Conservation (phyloP, 306 rosid genomes). For the Sphenostylis stenocarpa region DNA sequence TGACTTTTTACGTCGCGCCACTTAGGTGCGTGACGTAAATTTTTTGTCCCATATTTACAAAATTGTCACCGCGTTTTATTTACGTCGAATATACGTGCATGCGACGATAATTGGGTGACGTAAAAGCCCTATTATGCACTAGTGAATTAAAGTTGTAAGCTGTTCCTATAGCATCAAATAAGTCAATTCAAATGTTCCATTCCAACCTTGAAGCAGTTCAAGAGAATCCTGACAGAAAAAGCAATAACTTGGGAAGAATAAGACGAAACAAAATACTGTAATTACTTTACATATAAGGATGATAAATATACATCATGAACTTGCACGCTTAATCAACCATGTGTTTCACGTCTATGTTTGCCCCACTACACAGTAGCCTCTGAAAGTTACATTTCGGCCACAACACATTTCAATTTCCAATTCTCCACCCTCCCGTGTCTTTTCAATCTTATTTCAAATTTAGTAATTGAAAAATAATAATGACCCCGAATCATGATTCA, state of each 20-base stretch:
- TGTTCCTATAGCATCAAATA: too few relatives aligned
- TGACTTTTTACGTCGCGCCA: too few relatives aligned
- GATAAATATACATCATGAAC: not conserved
- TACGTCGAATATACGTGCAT: too few relatives aligned
- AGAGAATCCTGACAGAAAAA: not conserved
- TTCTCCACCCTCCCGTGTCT: not conserved
- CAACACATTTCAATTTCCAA: not conserved
- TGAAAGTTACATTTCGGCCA: not conserved
- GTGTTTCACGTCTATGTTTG: not conserved
- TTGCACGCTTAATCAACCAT: not conserved
- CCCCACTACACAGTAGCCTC: too few relatives aligned
- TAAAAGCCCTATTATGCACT: too few relatives aligned
- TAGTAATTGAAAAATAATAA: not conserved
- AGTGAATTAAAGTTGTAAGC: too few relatives aligned
- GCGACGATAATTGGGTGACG: too few relatives aligned
- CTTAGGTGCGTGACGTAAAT: too few relatives aligned
- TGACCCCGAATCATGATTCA: not conserved
- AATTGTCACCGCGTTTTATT: too few relatives aligned
- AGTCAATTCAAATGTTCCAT: too few relatives aligned
- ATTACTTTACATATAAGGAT: not conserved
- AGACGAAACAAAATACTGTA: not conserved
- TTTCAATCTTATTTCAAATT: not conserved
- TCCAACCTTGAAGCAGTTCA: not conserved
- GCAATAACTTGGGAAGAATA: not conserved
- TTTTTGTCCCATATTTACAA: too few relatives aligned